Conservation (phyloP, 140 eudicot genomes). For the Anethum foeniculum region DNA sequence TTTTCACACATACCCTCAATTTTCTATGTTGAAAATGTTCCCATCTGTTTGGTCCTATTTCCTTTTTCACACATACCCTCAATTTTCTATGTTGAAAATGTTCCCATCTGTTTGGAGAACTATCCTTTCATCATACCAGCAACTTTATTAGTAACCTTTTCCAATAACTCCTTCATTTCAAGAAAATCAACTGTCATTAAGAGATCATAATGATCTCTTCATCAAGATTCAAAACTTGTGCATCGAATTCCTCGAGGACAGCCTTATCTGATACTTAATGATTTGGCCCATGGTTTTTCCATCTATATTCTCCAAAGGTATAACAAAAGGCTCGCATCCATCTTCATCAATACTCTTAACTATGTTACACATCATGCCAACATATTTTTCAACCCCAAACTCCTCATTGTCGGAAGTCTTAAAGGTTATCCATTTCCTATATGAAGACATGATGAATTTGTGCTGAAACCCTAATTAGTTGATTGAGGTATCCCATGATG, state of each 20-base stretch:
- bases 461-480: too few species aligned
- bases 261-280: neutral
- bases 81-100: too few species aligned
- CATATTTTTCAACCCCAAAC: neutral
- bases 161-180: neutral
- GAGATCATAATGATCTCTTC: neutral
- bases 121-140: conserved; percentile 10
- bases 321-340: neutral
- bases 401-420: neutral
- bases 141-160: neutral
- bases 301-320: conserved; percentile 1
- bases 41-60: too few species aligned
- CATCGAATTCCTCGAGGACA: neutral
- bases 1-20: too few species aligned
- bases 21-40: too few species aligned
- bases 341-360: conserved; percentile 14
- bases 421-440: neutral
- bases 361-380: neutral
- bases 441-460: neutral
- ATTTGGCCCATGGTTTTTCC: neutral
- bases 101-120: too few species aligned
- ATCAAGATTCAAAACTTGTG: neutral
- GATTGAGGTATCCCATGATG: too few species aligned
- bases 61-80: too few species aligned
- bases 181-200: conserved; percentile 14